Percentiles rank a stretch among this genome's conserved stretches.
These are phyloP conservation scores for Lantana camara DNA, from an alignment of 257 asterid species.

Conservation along the genomic window DNA sequence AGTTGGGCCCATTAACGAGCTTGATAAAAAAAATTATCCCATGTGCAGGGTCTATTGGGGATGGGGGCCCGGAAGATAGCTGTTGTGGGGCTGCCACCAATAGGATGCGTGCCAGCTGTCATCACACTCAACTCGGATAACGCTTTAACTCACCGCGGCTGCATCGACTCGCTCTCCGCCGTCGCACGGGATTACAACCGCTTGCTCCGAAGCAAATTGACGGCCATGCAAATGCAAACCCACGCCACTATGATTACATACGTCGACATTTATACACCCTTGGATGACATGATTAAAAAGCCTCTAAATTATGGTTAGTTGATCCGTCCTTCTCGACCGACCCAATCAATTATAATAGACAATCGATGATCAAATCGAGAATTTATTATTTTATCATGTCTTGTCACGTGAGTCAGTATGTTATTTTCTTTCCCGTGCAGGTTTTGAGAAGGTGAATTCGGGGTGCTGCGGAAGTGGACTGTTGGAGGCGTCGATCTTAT, in stretches of 20 bases:
- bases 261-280: conserved; percentile 45
- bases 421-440: conserved; percentile 28
- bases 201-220: conserved; percentile 37
- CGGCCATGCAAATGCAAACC: conserved; percentile 21
- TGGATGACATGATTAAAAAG: conserved; percentile 44
- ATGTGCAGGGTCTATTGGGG: conserved; percentile 46
- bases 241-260: conserved; percentile 33
- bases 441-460: conserved; percentile 42
- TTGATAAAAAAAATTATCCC: neutral
- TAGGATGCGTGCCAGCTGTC: conserved; percentile 70
- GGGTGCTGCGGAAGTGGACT: conserved; percentile 81
- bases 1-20: neutral
- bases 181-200: conserved; percentile 58
- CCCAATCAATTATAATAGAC: no score
- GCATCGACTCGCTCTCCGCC: conserved; percentile 44
- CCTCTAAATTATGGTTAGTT: conserved; percentile 57
- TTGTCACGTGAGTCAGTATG: no score
- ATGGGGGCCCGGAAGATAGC: conserved; percentile 57
- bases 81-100: conserved; percentile 67
- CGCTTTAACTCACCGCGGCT: conserved; percentile 40
- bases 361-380: no score
- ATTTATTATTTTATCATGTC: no score
- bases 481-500: conserved; percentile 40
- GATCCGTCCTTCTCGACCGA: neutral
- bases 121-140: conserved; percentile 45